phyloP scores from a whole-genome alignment of 2,329 filamentous ascomycete genomes.

The Metarhizium robertsii region DNA sequence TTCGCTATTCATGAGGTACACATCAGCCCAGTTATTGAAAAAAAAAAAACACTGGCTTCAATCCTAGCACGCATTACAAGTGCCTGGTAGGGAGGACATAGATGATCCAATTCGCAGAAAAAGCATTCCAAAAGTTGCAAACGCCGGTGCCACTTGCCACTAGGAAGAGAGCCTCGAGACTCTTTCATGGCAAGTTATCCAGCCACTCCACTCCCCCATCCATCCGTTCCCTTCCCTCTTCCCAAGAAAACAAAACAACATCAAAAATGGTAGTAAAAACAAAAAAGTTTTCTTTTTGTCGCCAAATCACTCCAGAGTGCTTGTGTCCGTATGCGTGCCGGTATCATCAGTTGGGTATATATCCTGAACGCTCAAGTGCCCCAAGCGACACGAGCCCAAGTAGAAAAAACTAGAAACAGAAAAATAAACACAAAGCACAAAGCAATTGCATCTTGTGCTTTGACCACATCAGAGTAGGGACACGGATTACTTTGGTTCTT shows the following conservation, averaged over 20 bases:
- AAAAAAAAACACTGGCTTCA: not conserved
- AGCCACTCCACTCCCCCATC: not conserved
- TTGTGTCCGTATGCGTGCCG: not conserved
- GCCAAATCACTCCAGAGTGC: slow-evolving; percentile 5
- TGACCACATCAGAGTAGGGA: not conserved
- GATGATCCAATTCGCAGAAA: not conserved
- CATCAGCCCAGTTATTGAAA: not conserved
- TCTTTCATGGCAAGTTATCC: not conserved
- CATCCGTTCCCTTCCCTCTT: not conserved
- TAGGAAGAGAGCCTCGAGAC: not conserved
- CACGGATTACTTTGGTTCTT: not conserved
- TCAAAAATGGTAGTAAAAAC: not conserved
- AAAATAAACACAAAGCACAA: not conserved
- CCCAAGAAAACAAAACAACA: not conserved
- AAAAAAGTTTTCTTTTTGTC: not conserved
- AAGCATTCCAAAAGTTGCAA: not conserved
- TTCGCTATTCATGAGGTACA: not conserved
- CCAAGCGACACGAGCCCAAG: not conserved
- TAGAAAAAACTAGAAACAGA: slow-evolving; percentile 5
- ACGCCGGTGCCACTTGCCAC: not conserved
- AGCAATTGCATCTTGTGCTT: not conserved
- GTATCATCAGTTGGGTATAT: slow-evolving; percentile 17
- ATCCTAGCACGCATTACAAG: not conserved
- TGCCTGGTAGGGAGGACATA: not conserved
- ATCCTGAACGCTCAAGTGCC: slow-evolving; percentile 15